Base-by-base conservation (phyloP, 2,329 filamentous ascomycete genomes). In the Nemania abortiva region DNA sequence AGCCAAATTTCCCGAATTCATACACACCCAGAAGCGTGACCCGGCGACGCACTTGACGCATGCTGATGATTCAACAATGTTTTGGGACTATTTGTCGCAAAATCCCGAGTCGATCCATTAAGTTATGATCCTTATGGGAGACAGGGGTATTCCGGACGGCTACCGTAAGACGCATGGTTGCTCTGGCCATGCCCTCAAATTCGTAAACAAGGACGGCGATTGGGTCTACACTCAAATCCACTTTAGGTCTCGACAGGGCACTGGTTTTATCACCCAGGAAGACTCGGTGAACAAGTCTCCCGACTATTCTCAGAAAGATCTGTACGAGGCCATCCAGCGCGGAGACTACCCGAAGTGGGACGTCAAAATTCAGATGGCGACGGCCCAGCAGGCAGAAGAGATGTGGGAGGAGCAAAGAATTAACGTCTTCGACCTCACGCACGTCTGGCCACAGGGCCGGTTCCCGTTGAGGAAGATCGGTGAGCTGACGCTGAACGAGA, bases 1-100 rank as follows among this genome's bases (percentile, higher is more conserved):
- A 66, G 86, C 89, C 71, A 93, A 93, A 79, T 93, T 92, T 77
- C 91, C 91, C 27, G 83, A 90, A 75, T 90, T 92, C 75, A 92
- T 92, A 62, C 91, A 92, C 77, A 92, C 90, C 0, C 91, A 93
- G 78, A 93, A 93, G 84, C 85, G 91, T n/a, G 84, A 93, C 75
- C 91, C 91, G 0, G 82, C 88, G 34, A 92, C 90, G 3, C 89
- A 93, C 76, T 80, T 92, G 6, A 89, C 87, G 9, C 70, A 72
- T 59, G 72, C 70, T 3, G 70, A 72, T 22, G 86, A 89, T 69
- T 84, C 84, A 13, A 90, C 88, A 27, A 87, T 88, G 80, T 92
- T 92, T 81, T 92, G 89, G 90, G 90, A 89, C 71, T 89, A 87
- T 69, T 81, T 88, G 1, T 81, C 75, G 1, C 88, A 91, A 74